These are phyloP conservation scores for Meredithiella fracta DNA, from an alignment of 2,329 filamentous ascomycete genomes.

Conservation along the genomic window DNA sequence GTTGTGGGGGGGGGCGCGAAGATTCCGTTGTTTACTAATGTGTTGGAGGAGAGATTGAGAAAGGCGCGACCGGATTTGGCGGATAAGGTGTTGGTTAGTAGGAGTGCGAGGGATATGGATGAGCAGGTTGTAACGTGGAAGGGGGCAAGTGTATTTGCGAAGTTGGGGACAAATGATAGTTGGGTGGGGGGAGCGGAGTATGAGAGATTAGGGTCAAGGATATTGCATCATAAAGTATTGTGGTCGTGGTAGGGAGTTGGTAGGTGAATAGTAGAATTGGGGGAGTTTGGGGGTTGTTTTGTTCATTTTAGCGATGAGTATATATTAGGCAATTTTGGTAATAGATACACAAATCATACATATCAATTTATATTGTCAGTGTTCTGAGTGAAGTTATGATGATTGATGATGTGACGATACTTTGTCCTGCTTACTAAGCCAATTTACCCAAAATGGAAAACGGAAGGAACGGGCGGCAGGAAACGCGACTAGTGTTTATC, in stretches of 20 bases:
- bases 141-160: conserved; percentile 89
- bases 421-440: background rate
- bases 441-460: background rate
- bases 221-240: conserved; percentile 67
- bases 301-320: background rate
- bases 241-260: conserved; percentile 36
- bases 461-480: background rate
- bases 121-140: conserved; percentile 98
- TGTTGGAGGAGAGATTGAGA: conserved; percentile 69
- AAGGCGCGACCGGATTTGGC: conserved; percentile 43
- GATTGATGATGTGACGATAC: too few species aligned
- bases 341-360: background rate
- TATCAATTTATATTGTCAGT: background rate
- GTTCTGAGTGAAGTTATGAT: background rate
- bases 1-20: conserved; percentile 74
- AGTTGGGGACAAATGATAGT: conserved; percentile 80
- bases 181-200: conserved; percentile 86
- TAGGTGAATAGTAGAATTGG: background rate
- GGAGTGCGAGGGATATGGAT: conserved; percentile 80
- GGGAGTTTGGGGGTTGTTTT: conserved; percentile 1
- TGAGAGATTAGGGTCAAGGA: conserved; percentile 64
- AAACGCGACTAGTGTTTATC: background rate
- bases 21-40: conserved; percentile 61
- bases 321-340: background rate
- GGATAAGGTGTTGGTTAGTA: conserved; percentile 45